Evolutionary conservation across 768 basidiomycete genomes (phyloP), one percentile per base, ranked within the genome.

Genomic region (Glaciozyma martinii): DNA sequence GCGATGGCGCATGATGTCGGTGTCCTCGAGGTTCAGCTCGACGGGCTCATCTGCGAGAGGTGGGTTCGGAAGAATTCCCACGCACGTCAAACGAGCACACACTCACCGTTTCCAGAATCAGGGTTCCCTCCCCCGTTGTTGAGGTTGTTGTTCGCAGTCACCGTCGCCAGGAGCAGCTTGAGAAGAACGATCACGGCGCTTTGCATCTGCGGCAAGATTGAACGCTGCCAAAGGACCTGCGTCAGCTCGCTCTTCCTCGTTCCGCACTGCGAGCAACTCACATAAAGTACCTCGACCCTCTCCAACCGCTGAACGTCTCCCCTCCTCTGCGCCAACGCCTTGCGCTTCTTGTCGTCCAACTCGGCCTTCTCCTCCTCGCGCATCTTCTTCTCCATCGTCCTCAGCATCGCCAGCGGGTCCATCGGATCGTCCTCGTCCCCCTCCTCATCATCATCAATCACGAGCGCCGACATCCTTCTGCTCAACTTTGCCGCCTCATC

Each of bases 121-220:
- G 53, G 43, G 8, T 30, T 42, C 6, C 27, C 25, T 4, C 57
- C 56, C 18, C 54, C 53, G n/a, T 49, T 46, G 54, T 67, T 60
- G 7, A 43, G 47, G 57, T 68, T 71, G 30, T 60, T 81, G 63
- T 85, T 84, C 3, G 90, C 89, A 0, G 91, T 92, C 29, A 95
- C 90, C 0, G 94, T 93, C 2, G 93, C 92, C 56, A 99, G 79
- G 19, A 99, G 79, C 18, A 97, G 80, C 76, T 98, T 98, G 65
- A 99, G 80, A 32, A 99, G 78, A 10, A 98, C 93, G 15, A 97
- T 82, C 4, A 97, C 93, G 84, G 90, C 91, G 50, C 86, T 88
- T 27, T 89, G 88, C 52, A 97, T 77, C 3, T 86, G 84, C 4
- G 92, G 88, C 37, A 98, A 80, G 23, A 88, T 85, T 18, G 87